phyloP scores from a whole-genome alignment of 2,329 filamentous ascomycete genomes.

The Cytospora paraplurivora region DNA sequence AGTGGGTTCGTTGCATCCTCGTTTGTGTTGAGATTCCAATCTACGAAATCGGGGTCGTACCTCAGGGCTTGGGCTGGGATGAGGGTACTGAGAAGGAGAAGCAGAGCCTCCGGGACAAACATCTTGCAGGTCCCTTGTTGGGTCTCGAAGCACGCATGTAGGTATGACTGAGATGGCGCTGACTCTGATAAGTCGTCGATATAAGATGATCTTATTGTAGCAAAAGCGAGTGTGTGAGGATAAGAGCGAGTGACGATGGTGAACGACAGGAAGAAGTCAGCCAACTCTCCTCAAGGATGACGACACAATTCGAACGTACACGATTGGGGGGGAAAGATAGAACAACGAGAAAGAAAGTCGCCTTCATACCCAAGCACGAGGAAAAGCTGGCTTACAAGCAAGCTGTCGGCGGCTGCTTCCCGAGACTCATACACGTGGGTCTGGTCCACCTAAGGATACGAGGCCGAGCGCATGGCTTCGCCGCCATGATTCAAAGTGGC shows the following conservation, averaged over 20 bases:
- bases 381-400: constrained; percentile 14
- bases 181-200: background rate
- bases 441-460: constrained; percentile 22
- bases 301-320: background rate
- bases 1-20: constrained; percentile 50
- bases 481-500: constrained; percentile 16
- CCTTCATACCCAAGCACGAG: constrained; percentile 8
- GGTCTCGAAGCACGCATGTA: constrained; percentile 21
- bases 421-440: constrained; percentile 12
- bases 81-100: constrained; percentile 28
- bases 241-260: constrained; percentile 25
- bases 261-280: constrained; percentile 24
- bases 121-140: constrained; percentile 27
- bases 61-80: constrained; percentile 19
- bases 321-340: constrained; percentile 10
- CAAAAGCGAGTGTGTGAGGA: constrained; percentile 20
- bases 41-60: constrained; percentile 28
- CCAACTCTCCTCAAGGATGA: constrained; percentile 13
- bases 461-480: constrained; percentile 18
- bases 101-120: constrained; percentile 29
- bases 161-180: background rate
- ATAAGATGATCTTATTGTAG: background rate
- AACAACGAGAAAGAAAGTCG: constrained; percentile 10
- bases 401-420: background rate
- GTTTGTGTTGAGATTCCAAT: constrained; percentile 41